Percentiles rank a stretch among this genome's conserved stretches.
phyloP scores from a whole-genome alignment of 768 basidiomycete genomes.

The Mycena latifolia region DNA sequence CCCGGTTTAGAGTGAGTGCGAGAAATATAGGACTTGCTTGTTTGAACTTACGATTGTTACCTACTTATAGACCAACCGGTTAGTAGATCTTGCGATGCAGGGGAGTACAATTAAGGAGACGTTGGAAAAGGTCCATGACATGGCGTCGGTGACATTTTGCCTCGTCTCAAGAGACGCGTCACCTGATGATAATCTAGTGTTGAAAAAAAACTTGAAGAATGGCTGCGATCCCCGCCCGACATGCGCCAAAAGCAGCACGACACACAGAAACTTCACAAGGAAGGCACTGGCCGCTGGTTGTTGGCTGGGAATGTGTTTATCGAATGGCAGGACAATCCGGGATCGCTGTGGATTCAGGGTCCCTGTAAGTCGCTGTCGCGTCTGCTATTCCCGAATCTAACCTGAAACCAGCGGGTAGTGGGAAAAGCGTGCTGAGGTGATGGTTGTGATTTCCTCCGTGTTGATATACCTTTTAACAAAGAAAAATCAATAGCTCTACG shows the following conservation, averaged over 20 bases:
- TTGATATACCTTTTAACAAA: neutral
- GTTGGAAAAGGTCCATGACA: conserved; percentile 10
- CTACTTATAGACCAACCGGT: conserved; percentile 12
- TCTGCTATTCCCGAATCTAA: neutral
- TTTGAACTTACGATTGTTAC: neutral
- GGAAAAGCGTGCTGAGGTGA: conserved; percentile 24
- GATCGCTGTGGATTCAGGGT: too few species aligned
- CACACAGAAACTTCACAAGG: neutral
- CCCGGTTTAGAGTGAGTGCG: conserved; percentile 10
- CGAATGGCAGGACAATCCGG: conserved; percentile 20
- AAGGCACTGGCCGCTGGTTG: conserved; percentile 15
- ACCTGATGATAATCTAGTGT: neutral
- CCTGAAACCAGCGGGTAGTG: conserved; percentile 7
- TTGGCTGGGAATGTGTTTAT: neutral
- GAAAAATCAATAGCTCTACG: neutral
- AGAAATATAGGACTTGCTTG: neutral
- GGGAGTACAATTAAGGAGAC: neutral
- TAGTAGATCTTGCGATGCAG: conserved; percentile 17
- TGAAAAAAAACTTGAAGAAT: conserved; percentile 5
- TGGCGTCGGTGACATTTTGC: neutral
- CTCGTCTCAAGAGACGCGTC: neutral
- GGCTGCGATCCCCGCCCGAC: conserved; percentile 5
- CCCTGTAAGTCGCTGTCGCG: conserved; percentile 3
- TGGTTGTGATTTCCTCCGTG: neutral
- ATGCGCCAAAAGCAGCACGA: conserved; percentile 10